Base-by-base conservation (phyloP, 108 stramenopile genomes). In the Cyclostephanos invisitatus region DNA sequence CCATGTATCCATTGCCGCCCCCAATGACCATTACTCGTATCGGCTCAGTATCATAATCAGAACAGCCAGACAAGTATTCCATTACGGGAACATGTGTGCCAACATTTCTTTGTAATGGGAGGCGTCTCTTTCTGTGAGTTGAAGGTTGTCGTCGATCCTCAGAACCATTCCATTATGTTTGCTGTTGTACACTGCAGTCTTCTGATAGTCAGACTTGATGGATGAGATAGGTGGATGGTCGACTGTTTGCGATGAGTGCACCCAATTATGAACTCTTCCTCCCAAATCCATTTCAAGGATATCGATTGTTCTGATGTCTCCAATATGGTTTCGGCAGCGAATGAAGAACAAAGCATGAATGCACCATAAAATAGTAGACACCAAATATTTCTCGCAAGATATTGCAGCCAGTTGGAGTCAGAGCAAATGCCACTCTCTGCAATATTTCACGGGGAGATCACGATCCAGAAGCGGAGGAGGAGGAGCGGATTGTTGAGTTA, bases 71-170 rank as follows among this genome's bases (percentile, higher is more conserved):
- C 57, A 72, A 62, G 73, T 91, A 89, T 51, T 86, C 86, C 78
- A 93, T 86, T 76, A 93, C 73, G 10, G 92, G 85, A 10, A 90
- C 73, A n/a, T n/a, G 62, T 93, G 92, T 0, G 89, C 89, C 86
- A 93, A 79, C 92, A 93, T 93, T 77, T 93, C 92, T 68, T 93
- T 93, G 77, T 93, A 93, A 28, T 85, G 83, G 54, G 87, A 80
- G 0, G 89, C 89, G 66, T 93, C 92, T 59, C 78, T 81, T 60
- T 93, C 89, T 18, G 92, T 90, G 8, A 93, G 53, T 58, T 93
- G 92, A 38, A 90, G 54, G 36, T 82, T 82, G 36, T 85, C 87
- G 57, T 93, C 92, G 35, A 93, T 53, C 12, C 90, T 54, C 51
- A 93, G 67, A 10, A 93, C 75, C 55, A 83, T 89, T 15, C 88